Conservation (phyloP, 2,329 filamentous ascomycete genomes). For the Pseudocercospora cruenta region DNA sequence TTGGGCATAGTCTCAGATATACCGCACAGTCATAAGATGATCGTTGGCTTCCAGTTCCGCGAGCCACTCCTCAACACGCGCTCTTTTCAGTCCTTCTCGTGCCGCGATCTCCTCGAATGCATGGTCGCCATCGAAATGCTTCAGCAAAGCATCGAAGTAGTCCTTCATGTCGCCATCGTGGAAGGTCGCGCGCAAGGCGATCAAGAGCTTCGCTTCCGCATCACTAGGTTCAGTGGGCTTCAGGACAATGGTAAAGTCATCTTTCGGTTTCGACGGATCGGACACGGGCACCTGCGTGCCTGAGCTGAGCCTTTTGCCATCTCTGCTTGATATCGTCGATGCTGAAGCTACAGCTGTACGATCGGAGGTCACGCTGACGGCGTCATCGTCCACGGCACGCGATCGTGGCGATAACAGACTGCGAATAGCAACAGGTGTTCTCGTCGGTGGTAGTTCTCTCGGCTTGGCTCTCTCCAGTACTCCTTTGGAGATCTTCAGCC, state of each 20-base stretch:
- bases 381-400: constrained; percentile 33
- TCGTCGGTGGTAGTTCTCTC: constrained; percentile 10
- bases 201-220: constrained; percentile 24
- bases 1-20: constrained; percentile 16
- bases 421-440: constrained; percentile 16
- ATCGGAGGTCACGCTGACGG: constrained; percentile 32
- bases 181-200: constrained; percentile 18
- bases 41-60: constrained; percentile 71
- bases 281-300: constrained; percentile 11
- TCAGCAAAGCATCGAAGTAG: constrained; percentile 73
- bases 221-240: constrained; percentile 24
- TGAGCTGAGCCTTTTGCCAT: constrained; percentile 18
- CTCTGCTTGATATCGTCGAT: constrained; percentile 13
- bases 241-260: constrained; percentile 23
- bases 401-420: constrained; percentile 33
- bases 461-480: constrained; percentile 49
- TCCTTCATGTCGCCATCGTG: constrained; percentile 61
- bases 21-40: constrained; percentile 51
- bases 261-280: background rate
- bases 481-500: constrained; percentile 69
- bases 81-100: constrained; percentile 84
- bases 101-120: constrained; percentile 84
- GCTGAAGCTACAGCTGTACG: constrained; percentile 29
- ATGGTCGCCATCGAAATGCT: constrained; percentile 85
- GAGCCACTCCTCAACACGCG: constrained; percentile 59